A percentile compares a stretch with the other conserved stretches of the same genome.
Conservation (phyloP, 2,329 filamentous ascomycete genomes). For the Penicillium freii region DNA sequence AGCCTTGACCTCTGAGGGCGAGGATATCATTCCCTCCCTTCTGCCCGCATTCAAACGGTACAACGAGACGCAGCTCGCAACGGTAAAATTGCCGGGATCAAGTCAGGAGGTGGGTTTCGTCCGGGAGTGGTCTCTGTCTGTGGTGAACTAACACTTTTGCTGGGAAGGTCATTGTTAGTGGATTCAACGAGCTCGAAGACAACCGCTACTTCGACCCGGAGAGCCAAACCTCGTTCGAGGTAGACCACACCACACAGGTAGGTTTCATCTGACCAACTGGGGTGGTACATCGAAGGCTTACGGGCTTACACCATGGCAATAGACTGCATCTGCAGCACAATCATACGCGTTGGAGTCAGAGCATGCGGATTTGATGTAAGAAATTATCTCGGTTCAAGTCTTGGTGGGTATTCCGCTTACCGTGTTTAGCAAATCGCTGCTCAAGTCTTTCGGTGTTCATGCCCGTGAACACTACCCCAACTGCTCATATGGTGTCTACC, state of each 20-base stretch:
- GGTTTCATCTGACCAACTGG: conserved; percentile 6
- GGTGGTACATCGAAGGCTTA: conserved; percentile 9
- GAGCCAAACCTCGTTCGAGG: conserved; percentile 81
- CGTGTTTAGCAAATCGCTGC: conserved; percentile 69
- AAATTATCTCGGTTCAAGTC: background rate
- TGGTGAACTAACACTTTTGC: background rate
- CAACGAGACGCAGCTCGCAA: conserved; percentile 90
- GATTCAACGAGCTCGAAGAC: conserved; percentile 76
- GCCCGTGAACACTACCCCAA: conserved; percentile 85
- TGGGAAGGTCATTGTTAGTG: conserved; percentile 70
- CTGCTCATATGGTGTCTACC: conserved; percentile 78
- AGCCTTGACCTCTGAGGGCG: conserved; percentile 69
- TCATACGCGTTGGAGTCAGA: conserved; percentile 74
- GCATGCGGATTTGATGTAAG: conserved; percentile 77
- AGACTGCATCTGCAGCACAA: conserved; percentile 81
- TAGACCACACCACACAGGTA: conserved; percentile 80
- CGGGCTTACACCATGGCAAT: conserved; percentile 9
- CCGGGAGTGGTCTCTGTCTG: background rate
- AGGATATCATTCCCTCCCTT: conserved; percentile 67
- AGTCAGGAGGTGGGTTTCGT: conserved; percentile 64
- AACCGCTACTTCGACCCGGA: conserved; percentile 88
- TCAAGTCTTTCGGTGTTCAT: conserved; percentile 73
- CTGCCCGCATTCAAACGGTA: conserved; percentile 86
- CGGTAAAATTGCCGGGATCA: conserved; percentile 83
- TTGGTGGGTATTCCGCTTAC: background rate